A percentile compares a stretch with the other conserved stretches of the same genome.
Evolutionary conservation across 345 rosid species (phyloP).

Genomic region (Clausena lansium): DNA sequence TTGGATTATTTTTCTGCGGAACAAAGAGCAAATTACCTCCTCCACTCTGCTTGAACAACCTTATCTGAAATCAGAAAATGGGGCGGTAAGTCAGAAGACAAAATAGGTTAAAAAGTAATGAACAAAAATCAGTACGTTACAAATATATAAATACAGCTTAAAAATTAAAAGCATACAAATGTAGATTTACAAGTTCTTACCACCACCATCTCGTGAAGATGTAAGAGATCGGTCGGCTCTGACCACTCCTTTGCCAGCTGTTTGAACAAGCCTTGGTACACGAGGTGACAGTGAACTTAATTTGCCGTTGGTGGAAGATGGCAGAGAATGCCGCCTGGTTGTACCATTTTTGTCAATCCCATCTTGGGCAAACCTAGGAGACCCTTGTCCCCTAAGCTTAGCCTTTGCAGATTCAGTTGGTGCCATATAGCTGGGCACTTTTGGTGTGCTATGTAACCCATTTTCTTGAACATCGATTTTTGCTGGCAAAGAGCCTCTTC

Average conservation of each 20-base stretch:
- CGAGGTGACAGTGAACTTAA: slow-evolving; percentile 59
- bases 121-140: neutral
- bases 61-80: slow-evolving; percentile 48
- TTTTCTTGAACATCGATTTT: slow-evolving; percentile 54
- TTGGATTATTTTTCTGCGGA: neutral
- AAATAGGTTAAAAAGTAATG: neutral
- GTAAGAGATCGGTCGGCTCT: slow-evolving; percentile 57
- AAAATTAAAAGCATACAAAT: neutral
- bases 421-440: slow-evolving; percentile 83
- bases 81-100: neutral
- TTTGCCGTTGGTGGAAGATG: slow-evolving; percentile 53
- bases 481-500: slow-evolving; percentile 70
- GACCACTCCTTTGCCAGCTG: slow-evolving; percentile 55
- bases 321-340: slow-evolving; percentile 76
- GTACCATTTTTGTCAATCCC: slow-evolving; percentile 46
- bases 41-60: slow-evolving; percentile 66
- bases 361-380: slow-evolving; percentile 51
- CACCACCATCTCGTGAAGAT: slow-evolving; percentile 59
- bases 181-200: slow-evolving; percentile 35
- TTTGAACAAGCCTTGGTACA: slow-evolving; percentile 50
- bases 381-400: slow-evolving; percentile 68
- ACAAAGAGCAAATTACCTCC: slow-evolving; percentile 44
- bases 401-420: slow-evolving; percentile 88
- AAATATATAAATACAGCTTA: neutral
- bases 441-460: slow-evolving; percentile 44